These are phyloP conservation scores for Phytophthora pisi DNA, from an alignment of 352 stramenopile genomes.

Conservation along the genomic window DNA sequence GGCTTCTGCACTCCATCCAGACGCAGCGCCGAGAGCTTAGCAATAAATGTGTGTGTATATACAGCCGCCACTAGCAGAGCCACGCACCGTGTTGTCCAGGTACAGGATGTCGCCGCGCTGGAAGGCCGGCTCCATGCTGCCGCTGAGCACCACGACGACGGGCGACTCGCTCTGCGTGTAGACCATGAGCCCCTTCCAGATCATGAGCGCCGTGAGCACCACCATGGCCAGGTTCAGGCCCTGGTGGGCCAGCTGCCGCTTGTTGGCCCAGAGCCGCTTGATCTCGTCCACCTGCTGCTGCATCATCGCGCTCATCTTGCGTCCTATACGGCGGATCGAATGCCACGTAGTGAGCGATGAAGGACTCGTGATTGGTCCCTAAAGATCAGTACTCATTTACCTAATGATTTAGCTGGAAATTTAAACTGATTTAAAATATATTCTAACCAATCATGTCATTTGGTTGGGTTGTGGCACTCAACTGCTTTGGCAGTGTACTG, in stretches of 20 bases:
- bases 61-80: too few relatives aligned
- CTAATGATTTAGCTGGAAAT: too few relatives aligned
- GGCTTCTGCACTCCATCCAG: constrained; percentile 54
- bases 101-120: constrained; percentile 99
- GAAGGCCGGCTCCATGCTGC: constrained; percentile 99
- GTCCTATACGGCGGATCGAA: not conserved
- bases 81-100: constrained; percentile 92
- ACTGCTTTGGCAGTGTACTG: too few relatives aligned
- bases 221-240: constrained; percentile 98
- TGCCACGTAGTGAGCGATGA: constrained; percentile 23
- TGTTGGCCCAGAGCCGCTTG: constrained; percentile 99
- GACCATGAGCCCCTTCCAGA: constrained; percentile 99
- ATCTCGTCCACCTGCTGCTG: constrained; percentile 94
- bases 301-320: constrained; percentile 59
- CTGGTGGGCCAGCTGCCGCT: constrained; percentile 97
- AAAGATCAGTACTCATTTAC: not conserved
- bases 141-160: constrained; percentile 98
- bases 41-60: too few relatives aligned
- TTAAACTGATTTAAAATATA: not conserved
- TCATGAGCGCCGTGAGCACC: constrained; percentile 98
- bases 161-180: constrained; percentile 97
- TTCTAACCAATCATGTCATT: too few relatives aligned
- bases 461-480: too few relatives aligned
- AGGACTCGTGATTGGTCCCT: too few relatives aligned
- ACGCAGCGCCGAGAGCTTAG: not conserved